These are phyloP conservation scores for Candida neerlandica DNA, from an alignment of 1,139 yeast genomes.

Conservation along the genomic window DNA sequence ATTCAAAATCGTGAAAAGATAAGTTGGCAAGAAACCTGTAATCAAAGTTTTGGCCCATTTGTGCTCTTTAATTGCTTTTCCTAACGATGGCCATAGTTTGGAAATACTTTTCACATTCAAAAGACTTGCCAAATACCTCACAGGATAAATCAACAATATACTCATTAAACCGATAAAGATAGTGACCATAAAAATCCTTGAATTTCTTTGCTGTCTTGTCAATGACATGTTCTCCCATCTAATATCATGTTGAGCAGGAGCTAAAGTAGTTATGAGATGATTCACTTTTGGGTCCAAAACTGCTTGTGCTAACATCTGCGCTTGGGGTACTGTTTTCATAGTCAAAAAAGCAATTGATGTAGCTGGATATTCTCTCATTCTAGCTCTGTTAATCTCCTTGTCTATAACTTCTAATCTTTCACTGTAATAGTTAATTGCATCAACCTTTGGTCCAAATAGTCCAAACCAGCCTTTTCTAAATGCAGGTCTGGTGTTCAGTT, in stretches of 20 bases:
- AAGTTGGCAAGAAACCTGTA: constrained; percentile 78
- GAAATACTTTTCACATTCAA: constrained; percentile 68
- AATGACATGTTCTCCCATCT: constrained; percentile 76
- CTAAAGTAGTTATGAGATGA: constrained; percentile 70
- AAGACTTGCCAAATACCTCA: constrained; percentile 70
- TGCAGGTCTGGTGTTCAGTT: constrained; percentile 47
- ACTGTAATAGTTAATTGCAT: constrained; percentile 65
- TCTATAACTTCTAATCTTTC: constrained; percentile 60
- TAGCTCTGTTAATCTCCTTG: constrained; percentile 54
- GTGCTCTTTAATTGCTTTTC: constrained; percentile 58
- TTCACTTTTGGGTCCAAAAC: constrained; percentile 78
- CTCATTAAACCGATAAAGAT: constrained; percentile 64
- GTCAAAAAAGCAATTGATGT: constrained; percentile 72
- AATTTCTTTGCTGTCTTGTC: constrained; percentile 56
- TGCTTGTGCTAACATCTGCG: constrained; percentile 90
- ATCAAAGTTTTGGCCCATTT: constrained; percentile 64
- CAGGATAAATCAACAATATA: constrained; percentile 71
- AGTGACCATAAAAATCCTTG: constrained; percentile 65
- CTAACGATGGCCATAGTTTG: constrained; percentile 73
- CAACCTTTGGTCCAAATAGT: constrained; percentile 57
- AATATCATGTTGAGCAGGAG: constrained; percentile 88
- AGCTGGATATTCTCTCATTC: constrained; percentile 66
- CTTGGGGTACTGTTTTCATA: constrained; percentile 82
- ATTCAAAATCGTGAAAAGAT: constrained; percentile 73
- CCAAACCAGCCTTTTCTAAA: constrained; percentile 55